These are phyloP conservation scores for Paracorniculantispora psalliotae DNA, from an alignment of 2,329 filamentous ascomycete genomes.

Conservation along the genomic window DNA sequence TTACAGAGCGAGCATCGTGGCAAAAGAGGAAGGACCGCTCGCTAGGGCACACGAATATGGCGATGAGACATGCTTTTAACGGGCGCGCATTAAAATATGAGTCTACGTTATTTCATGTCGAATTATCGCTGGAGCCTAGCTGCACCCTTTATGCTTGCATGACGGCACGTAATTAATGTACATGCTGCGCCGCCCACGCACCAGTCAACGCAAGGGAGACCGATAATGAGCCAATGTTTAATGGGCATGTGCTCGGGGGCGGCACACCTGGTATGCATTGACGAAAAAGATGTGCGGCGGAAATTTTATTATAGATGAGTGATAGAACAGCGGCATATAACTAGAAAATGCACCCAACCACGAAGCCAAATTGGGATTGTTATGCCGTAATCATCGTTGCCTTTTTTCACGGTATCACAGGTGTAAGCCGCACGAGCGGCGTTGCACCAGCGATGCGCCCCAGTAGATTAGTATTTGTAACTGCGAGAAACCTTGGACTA, in stretches of 20 bases:
- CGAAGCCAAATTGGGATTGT: neutral
- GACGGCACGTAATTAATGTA: neutral
- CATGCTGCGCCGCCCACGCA: neutral
- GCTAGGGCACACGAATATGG: neutral
- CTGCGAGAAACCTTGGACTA: neutral
- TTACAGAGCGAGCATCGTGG: too few species aligned
- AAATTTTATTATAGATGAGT: neutral
- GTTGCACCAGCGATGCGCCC: neutral
- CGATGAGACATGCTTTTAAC: neutral
- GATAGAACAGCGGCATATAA: neutral
- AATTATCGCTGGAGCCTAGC: neutral
- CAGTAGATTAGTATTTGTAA: neutral
- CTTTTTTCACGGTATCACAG: neutral
- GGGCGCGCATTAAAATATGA: neutral
- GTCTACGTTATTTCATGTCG: neutral
- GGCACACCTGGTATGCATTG: neutral
- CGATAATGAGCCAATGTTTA: neutral
- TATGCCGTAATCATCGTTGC: neutral
- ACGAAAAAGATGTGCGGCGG: neutral
- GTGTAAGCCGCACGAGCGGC: neutral
- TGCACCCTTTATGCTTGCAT: neutral
- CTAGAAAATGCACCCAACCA: neutral
- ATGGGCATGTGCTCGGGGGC: neutral
- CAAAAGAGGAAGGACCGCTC: too few species aligned
- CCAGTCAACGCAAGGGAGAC: neutral